Percentiles rank a stretch among this genome's conserved stretches.
phyloP scores from a whole-genome alignment of 2,329 filamentous ascomycete genomes.

The Truncatella angustata region DNA sequence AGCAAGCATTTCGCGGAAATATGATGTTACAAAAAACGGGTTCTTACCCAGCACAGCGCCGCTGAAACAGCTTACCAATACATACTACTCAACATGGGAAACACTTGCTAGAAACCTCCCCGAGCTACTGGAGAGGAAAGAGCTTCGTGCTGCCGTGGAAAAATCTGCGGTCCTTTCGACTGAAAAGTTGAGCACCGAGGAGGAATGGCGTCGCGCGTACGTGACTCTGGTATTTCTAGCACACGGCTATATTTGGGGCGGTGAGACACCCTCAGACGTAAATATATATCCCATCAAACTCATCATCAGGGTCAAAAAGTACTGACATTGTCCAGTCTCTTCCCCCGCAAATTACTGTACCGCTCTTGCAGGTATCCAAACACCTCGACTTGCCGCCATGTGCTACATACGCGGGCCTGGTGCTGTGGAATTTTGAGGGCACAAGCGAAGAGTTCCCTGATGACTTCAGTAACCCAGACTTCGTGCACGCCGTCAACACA shows the following conservation, averaged over 20 bases:
- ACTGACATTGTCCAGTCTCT: conserved; percentile 44
- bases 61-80: conserved; percentile 59
- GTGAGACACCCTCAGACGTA: conserved; percentile 70
- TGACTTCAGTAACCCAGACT: conserved; percentile 64
- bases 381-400: conserved; percentile 81
- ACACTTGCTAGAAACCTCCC: conserved; percentile 66
- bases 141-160: conserved; percentile 63
- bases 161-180: conserved; percentile 69
- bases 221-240: conserved; percentile 74
- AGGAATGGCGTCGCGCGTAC: conserved; percentile 82
- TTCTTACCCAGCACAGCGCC: conserved; percentile 76
- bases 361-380: conserved; percentile 69
- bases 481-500: conserved; percentile 70
- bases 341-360: conserved; percentile 74
- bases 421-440: conserved; percentile 86
- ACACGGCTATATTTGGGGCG: conserved; percentile 89
- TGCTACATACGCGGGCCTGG: conserved; percentile 84
- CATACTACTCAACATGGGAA: conserved; percentile 83
- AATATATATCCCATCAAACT: not conserved
- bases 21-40: conserved; percentile 55
- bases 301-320: not conserved
- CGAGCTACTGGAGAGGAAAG: conserved; percentile 59
- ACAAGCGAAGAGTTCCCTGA: conserved; percentile 37
- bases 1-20: conserved; percentile 28
- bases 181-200: conserved; percentile 57